Base-by-base conservation (phyloP, 768 basidiomycete species). In the Phylloporus scabripes region DNA sequence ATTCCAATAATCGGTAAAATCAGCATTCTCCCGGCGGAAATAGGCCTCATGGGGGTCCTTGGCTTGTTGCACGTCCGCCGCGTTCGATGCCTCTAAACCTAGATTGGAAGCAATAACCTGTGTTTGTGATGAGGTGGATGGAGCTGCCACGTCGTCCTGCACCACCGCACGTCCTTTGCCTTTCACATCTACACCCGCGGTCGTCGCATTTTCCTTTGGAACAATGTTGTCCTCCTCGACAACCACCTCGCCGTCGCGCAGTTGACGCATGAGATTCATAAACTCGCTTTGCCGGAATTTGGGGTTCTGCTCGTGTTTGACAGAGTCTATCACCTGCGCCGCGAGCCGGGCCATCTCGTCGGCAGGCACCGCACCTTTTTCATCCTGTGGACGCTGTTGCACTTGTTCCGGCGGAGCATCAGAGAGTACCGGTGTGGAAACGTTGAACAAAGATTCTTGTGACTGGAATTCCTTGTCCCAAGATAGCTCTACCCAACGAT, bases 221-320 rank as follows among this genome's bases (percentile, higher is more conserved):
- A 94, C 86, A 66, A 96, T 79, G 45, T 83, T 68, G 60, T 92
- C 83, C 17, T 85, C 88, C 42, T 87, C 82, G 2, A 95, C 83
- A 14, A 83, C 75, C 34, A 91, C 74, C 59, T 86, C 78, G 7
- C 83, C 79, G 66, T 93, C 92, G 33, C 89, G 74, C 48, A 96
- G 69, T 64, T 89, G 82, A 45, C 77, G 79, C 92, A 96, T 95
- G 23, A 96, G 74, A 18, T 76, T 76, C 74, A 96, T 73, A 63
- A 96, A 96, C 50, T 79, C 75, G 65, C 89, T 92, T 28, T 90
- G 78, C 67, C 81, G 76, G 60, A 96, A 92, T 64, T 95, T 96
- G 31, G 83, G 80, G 60, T 89, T 92, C 59, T 78, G 74, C 47
- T 88, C 87, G 50, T 83, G 69, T 59, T 78, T 74, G 40, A 94